Evolutionary conservation across 2,329 filamentous ascomycete species (phyloP), one percentile per base, ranked within the genome.

Genomic region (Apiospora marii): DNA sequence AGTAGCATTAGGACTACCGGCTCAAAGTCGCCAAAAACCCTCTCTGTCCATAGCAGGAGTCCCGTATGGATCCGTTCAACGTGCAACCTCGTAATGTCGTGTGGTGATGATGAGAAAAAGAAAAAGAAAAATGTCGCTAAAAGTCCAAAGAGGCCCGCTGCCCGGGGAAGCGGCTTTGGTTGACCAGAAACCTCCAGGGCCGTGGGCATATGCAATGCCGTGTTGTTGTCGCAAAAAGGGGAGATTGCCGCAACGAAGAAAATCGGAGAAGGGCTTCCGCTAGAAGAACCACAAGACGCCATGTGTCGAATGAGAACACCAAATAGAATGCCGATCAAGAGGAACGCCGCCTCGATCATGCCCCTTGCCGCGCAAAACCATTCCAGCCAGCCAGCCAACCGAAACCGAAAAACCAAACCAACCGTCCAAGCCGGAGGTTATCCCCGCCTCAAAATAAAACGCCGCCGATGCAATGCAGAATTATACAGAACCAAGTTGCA

Each of bases 401-500:
- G 24, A 71, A 75, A 76, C 74, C 75, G 19, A 70, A 70, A 37
- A 37, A 34, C 44, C 67, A 76, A 78, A 72, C 74, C 76, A 70
- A 74, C 75, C 71, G 73, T 74, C 73, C 72, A 41, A 64, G 58
- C 19, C 58, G 58, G 74, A 76, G 74, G 61, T 74, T 72, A 73
- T 68, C 72, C 73, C 70, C 72, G 71, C 71, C 72, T 73, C 64
- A 43, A 41, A 51, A 58, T 74, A 77, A 83, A 89, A 89, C 88
- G 87, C 88, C 88, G 79, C 81, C 83, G 77, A 89, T 87, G 86
- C 85, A 86, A 82, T 79, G 79, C 79, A 61, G 34, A 85, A 84
- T 90, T 92, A 92, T 89, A 92, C 86, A 89, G 93, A 95, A 84
- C 93, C 92, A 82, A 96, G 92, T 82, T 91, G 90, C 79, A 96